Evolutionary conservation across 352 stramenopile genomes (phyloP), one percentile per base, ranked within the genome.

Genomic region (Hyaloperonospora arabidopsidis): DNA sequence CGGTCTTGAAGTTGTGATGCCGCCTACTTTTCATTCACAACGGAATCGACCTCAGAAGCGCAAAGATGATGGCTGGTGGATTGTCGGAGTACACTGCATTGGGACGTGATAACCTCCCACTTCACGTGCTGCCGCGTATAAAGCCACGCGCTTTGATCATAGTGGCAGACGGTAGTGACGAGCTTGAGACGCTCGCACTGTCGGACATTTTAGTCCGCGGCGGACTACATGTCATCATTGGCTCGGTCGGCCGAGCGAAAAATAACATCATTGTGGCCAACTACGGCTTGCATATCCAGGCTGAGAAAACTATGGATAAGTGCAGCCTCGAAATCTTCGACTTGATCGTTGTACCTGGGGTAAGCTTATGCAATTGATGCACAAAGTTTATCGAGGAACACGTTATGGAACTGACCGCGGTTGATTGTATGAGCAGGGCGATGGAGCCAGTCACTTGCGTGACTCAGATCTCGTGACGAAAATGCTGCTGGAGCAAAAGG

Each of bases 331-430:
- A 73, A 29, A 68, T 44, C 32, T 89, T 74, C 54, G 79, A 88
- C 22, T 50, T 92, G 21, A 84, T 92, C 18, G 79, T 86, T 25
- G 44, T 92, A 14, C 81, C 81, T 25, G 80, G 80, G 39, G 80
- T 88, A 60, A 18, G 64, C 61, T 5, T 14, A 38, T 49, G 25
- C 28, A 38, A 8, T 15, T 45, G 2, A 21, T 36, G 38, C 11
- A 45, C 13, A 45, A 23, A 23, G 17, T 11, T 45, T 15, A 41
- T 18, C 35, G 12, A n/a, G n/a, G 12, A 41, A 17, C 4, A 32
- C 25, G 25, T 4, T 8, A 32, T 32, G 25, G 25, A 32, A 19
- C n/a, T 52, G 10, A 43, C 35, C 15, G 43, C 10, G 19, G 2
- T 3, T 54, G 18, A 44, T 35, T 17, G 3, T 25, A 22, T 47